Base-by-base conservation (phyloP, 768 basidiomycete species). In the Dentipellis sp. region DNA sequence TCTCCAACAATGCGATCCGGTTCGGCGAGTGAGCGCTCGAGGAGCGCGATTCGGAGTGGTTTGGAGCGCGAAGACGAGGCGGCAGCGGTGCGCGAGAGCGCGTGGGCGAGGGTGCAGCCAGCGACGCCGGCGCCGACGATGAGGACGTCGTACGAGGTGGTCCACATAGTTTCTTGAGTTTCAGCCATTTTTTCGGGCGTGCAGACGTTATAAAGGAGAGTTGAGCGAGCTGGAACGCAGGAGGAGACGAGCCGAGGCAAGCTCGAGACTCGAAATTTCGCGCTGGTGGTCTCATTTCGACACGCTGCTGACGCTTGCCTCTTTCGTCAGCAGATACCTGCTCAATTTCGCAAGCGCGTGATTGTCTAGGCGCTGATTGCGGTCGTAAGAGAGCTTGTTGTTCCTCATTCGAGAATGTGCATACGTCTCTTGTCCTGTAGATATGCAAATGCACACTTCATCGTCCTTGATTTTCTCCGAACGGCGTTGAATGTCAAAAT, bases 1-100 rank as follows among this genome's bases (percentile, higher is more conserved):
- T 99, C 97, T 22, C 97, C 97, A 36, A 98, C 97, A 62, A 99
- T 98, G 16, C 97, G 81, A 76, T 98, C 93, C 0, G 97, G 97
- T 67, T 92, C 88, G 0, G 86, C 78, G 3, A 98, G 78, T 12
- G 94, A 95, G 10, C 95, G 84, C 70, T 99, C 97, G 55, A 99
- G 75, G 0, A 97, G 73, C 16, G 86, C 86, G 61, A 97, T 84
- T 19, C 83, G 80, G 17, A 93, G 79, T 12, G 86, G 86, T 53
- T 73, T 72, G 17, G 69, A 50, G 42, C 81, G 75, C 40, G 66
- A 58, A 52, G 68, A 62, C 2, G 68, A 65, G 2, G 78, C 74
- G 29, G 29, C 29, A 29, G 29, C 29, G 10, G 79, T 64, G 1
- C 78, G 75, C 4, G 91, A 83, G 42, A 99, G 86, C 0, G 87